Base-by-base conservation (phyloP, 1,139 yeast genomes). In the Debaryomyces subglobosus region DNA sequence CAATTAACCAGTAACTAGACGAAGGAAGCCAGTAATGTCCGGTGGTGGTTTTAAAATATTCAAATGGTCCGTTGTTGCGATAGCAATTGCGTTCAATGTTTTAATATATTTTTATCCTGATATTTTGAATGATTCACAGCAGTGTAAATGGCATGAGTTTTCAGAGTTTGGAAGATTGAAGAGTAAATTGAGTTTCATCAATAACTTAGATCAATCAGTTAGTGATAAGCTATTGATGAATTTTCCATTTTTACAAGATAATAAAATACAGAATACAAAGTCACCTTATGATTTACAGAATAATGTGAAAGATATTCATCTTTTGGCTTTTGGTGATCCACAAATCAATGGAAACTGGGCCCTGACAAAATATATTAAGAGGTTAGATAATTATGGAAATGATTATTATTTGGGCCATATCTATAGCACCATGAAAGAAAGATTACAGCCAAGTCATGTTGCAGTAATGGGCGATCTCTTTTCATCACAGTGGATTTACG, bases 401-500 rank as follows among this genome's bases (percentile, higher is more conserved):
- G 98, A 94, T 70, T 79, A 82, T 59, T 94, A 85, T 61, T 70
- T 94, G 54, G 96, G 96, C 2, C 97, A 92, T 61, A 84, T 92
- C 35, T 91, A 86, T 64, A 58, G 67, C 1, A 77, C 79, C 12
- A 84, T 92, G 87, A 78, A 79, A 55, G 59, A 61, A 10, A 69
- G 91, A 53, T 69, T 89, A 51, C 56, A 73, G 3, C 99, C 99
- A 1, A 78, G 85, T 25, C 92, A 86, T 65, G 92, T 89, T 9
- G 89, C 89, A 0, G 96, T 91, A 0, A 79, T 94, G 84, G 99
- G 99, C 1, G 99, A 94, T 67, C 75, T 90, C 55, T 84, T 94
- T 54, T 89, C 96, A n/a, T 86, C 95, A 12, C 99, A 94, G 69
- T 94, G 99, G 98, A 90, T 94, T 53, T 78, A 78, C 38, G 97